phyloP scores from a whole-genome alignment of 306 rosid genomes.

The Vicia villosa region DNA sequence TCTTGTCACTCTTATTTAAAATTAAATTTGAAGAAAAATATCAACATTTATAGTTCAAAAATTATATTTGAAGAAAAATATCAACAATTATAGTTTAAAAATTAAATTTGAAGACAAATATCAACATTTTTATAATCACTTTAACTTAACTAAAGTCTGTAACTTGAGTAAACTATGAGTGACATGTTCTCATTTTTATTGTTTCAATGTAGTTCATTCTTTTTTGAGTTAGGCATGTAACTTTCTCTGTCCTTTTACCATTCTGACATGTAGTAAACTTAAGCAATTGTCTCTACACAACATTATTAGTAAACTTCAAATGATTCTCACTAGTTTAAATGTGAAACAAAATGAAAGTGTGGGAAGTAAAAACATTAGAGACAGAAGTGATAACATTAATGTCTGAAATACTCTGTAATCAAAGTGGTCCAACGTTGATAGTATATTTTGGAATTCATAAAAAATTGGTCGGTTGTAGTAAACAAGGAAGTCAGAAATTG shows the following conservation, averaged over 20 bases:
- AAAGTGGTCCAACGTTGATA: conserved; percentile 48
- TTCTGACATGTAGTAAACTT: conserved; percentile 8
- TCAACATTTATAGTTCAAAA: too few relatives aligned
- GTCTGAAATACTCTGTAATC: conserved; percentile 45
- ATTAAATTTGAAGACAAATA: too few relatives aligned
- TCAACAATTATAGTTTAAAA: too few relatives aligned
- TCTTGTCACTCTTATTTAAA: too few relatives aligned
- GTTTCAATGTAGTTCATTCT: background rate
- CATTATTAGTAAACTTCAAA: background rate
- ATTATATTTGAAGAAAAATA: too few relatives aligned
- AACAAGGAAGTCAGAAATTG: conserved; percentile 69
- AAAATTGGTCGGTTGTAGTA: conserved; percentile 47
- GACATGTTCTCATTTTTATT: too few relatives aligned
- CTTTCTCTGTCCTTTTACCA: background rate
- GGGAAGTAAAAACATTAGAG: too few relatives aligned
- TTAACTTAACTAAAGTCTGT: too few relatives aligned
- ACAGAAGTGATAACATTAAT: conserved; percentile 40
- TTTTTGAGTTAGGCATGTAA: background rate
- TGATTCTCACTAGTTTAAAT: background rate
- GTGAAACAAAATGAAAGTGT: too few relatives aligned
- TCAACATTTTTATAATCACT: too few relatives aligned
- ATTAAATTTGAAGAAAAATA: too few relatives aligned
- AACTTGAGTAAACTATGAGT: too few relatives aligned
- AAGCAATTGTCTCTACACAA: conserved; percentile 1
- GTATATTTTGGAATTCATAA: conserved; percentile 35